These are phyloP conservation scores for Penicillium psychrofluorescens DNA, from an alignment of 495 filamentous ascomycete genomes.

Conservation along the genomic window DNA sequence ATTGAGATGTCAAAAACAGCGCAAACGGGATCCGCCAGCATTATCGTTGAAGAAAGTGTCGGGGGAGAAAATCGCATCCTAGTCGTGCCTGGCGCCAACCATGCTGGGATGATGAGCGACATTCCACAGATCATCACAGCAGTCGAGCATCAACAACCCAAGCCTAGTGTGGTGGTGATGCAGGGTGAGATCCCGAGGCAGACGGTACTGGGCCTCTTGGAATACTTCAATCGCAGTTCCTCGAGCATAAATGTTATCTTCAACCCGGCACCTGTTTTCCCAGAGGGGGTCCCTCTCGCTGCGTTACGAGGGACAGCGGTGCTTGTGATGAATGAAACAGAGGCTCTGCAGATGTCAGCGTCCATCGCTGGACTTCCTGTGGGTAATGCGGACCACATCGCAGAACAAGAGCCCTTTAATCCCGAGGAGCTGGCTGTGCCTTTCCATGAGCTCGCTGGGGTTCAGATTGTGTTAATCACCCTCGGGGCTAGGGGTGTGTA, in stretches of 20 bases:
- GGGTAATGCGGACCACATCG: not conserved
- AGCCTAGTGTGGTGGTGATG: conserved; percentile 56
- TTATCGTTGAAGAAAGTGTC: conserved; percentile 17
- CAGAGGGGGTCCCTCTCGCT: conserved; percentile 36
- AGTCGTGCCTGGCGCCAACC: conserved; percentile 65
- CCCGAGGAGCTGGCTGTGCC: conserved; percentile 35
- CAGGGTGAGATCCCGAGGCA: conserved; percentile 71
- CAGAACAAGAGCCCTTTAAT: conserved; percentile 7
- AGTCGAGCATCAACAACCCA: conserved; percentile 3
- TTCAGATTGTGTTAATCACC: conserved; percentile 65
- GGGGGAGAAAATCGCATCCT: conserved; percentile 73
- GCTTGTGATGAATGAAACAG: conserved; percentile 76
- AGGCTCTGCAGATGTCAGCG: conserved; percentile 56
- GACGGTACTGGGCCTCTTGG: conserved; percentile 57
- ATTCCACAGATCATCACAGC: conserved; percentile 2
- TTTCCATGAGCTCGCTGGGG: conserved; percentile 51
- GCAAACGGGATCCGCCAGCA: conserved; percentile 18
- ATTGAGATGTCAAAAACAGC: conserved; percentile 8
- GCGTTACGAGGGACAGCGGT: conserved; percentile 55
- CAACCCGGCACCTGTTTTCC: conserved; percentile 69
- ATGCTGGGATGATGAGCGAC: conserved; percentile 23
- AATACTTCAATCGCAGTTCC: conserved; percentile 34
- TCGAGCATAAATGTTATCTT: conserved; percentile 10
- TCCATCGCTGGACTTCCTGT: conserved; percentile 12
- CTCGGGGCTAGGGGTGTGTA: conserved; percentile 61